Evolutionary conservation across 2,329 filamentous ascomycete species (phyloP), one percentile per base, ranked within the genome.

Genomic region (Xylariaceae sp.): DNA sequence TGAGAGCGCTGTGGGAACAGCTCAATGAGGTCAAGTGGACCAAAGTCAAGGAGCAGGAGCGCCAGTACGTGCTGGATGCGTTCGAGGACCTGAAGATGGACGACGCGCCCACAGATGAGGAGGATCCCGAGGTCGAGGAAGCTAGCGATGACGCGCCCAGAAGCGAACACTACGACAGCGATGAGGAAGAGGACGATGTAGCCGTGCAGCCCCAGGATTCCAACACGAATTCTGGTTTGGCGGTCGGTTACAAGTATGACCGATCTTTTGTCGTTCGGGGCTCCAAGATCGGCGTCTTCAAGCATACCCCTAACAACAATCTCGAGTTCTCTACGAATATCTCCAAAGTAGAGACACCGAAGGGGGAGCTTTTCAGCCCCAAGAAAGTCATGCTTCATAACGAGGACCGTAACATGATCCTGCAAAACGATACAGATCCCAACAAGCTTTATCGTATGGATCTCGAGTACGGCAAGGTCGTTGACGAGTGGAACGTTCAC

Each of bases 241-340:
- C 92, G 10, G 92, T 98, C 32, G 92, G 92, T 36, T 94, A 94
- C 65, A 96, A 94, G 61, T 84, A 95, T 46, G 92, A 98, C 56
- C 78, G 92, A 39, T 96, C 92, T 0, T 98, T 96, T 50, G 92
- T 98, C 36, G 88, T 98, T 27, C 83, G 92, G 43, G 92, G 92
- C 19, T 92, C 89, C 49, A 95, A 96, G 72, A 98, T 98, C 57
- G 92, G 92, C 35, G 92, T 98, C 25, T 98, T 98, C 74, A 96
- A 93, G 60, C 92, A 98, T 55, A 94, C 88, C 0, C 70, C 80
- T 1, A 85, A 94, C 63, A 93, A 96, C 57, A 81, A 90, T 45
- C 73, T 98, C 12, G 85, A 96, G 56, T 98, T 96, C 59, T 87
- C 87, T 10, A 98, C 92, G 39, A 96, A 89, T 45, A 98, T 98